These are phyloP conservation scores for Aspergillus pseudotamarii DNA, from an alignment of 2,329 filamentous ascomycete genomes.

Conservation along the genomic window DNA sequence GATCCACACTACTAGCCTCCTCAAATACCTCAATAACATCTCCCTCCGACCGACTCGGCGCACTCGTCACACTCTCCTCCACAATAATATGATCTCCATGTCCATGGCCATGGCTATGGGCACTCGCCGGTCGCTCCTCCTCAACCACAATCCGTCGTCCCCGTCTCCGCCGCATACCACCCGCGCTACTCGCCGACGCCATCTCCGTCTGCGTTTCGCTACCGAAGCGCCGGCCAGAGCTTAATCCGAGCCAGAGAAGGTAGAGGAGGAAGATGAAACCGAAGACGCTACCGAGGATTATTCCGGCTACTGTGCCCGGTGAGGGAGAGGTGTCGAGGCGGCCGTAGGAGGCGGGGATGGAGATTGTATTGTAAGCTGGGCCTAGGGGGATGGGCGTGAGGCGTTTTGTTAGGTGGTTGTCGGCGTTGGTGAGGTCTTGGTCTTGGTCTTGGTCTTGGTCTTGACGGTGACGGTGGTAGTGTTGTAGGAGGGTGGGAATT, in stretches of 20 bases:
- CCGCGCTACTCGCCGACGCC: constrained; percentile 26
- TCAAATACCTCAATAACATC: constrained; percentile 63
- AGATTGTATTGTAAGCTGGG: constrained; percentile 36
- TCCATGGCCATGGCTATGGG: constrained; percentile 17
- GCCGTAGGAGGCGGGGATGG: constrained; percentile 66
- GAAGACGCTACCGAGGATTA: constrained; percentile 52
- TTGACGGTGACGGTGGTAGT: no score
- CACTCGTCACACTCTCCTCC: constrained; percentile 35
- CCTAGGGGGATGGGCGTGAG: not conserved
- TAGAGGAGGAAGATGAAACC: constrained; percentile 59
- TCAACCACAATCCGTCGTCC: constrained; percentile 36
- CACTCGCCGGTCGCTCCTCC: constrained; percentile 30
- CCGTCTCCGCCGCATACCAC: constrained; percentile 15
- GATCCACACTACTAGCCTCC: constrained; percentile 49
- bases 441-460: not conserved
- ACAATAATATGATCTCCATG: constrained; percentile 29
- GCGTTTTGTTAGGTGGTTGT: not conserved
- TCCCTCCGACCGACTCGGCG: constrained; percentile 42
- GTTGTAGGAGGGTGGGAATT: not conserved
- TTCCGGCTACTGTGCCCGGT: constrained; percentile 62
- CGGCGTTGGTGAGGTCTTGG: not conserved
- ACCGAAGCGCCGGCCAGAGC: constrained; percentile 43
- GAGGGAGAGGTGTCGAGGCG: constrained; percentile 55
- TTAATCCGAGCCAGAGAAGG: constrained; percentile 55
- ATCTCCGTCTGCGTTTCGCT: constrained; percentile 32